phyloP scores from a whole-genome alignment of 805 yeast genomes.

The Candida quercuum region DNA sequence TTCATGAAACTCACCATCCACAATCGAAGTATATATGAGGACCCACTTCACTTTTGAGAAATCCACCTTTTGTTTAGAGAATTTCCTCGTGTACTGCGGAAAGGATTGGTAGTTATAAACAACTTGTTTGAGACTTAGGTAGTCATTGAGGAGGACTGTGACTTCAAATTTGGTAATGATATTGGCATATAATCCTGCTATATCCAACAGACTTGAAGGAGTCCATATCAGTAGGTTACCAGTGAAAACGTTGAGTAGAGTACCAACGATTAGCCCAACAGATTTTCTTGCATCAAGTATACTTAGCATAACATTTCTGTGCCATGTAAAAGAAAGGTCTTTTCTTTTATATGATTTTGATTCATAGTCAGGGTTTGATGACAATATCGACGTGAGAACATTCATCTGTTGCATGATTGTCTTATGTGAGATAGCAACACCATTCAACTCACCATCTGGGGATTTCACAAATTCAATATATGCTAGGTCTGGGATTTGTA shows the following conservation, averaged over 20 bases:
- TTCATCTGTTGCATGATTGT: slow-evolving; percentile 87
- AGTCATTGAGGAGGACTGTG: slow-evolving; percentile 76
- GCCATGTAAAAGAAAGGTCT: slow-evolving; percentile 39
- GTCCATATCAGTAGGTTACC: slow-evolving; percentile 83
- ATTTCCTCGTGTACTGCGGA: slow-evolving; percentile 80
- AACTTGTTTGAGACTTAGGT: slow-evolving; percentile 82
- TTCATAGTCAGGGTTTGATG: slow-evolving; percentile 50
- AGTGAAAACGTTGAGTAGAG: slow-evolving; percentile 72
- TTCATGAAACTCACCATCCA: slow-evolving; percentile 90
- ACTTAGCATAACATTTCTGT: slow-evolving; percentile 53
- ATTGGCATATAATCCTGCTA: slow-evolving; percentile 84
- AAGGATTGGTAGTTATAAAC: slow-evolving; percentile 88
- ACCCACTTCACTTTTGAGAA: slow-evolving; percentile 84
- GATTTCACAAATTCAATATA: slow-evolving; percentile 90
- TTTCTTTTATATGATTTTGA: slow-evolving; percentile 45
- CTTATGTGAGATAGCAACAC: slow-evolving; percentile 88
- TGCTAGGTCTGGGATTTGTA: slow-evolving; percentile 78
- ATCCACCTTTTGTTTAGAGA: slow-evolving; percentile 66
- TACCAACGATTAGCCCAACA: slow-evolving; percentile 80
- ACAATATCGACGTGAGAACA: slow-evolving; percentile 61
- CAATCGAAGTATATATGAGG: slow-evolving; percentile 78
- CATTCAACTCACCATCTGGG: slow-evolving; percentile 86
- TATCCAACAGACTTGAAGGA: slow-evolving; percentile 65
- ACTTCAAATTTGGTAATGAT: slow-evolving; percentile 67
- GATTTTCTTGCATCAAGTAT: slow-evolving; percentile 71